Evolutionary conservation across 2,329 filamentous ascomycete species (phyloP).

Genomic region (Emmonsiellopsis sp.): DNA sequence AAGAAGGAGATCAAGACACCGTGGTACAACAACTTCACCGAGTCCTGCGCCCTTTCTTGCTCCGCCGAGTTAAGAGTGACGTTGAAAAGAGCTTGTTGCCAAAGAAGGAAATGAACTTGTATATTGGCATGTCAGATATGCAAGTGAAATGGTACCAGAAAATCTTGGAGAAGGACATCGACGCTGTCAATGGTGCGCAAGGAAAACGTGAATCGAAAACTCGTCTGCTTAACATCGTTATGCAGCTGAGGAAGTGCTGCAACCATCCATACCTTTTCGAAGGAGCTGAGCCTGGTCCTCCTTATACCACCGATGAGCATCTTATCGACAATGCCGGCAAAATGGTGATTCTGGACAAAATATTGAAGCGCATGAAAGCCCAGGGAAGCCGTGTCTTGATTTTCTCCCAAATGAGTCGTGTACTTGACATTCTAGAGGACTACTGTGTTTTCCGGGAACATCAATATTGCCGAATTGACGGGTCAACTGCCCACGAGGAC

Average conservation of each 20-base stretch:
- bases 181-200: slow-evolving; percentile 92
- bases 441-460: slow-evolving; percentile 94
- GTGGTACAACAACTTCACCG: slow-evolving; percentile 94
- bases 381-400: slow-evolving; percentile 95
- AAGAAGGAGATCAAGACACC: slow-evolving; percentile 83
- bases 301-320: slow-evolving; percentile 97
- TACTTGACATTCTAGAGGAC: slow-evolving; percentile 93
- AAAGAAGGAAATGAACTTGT: slow-evolving; percentile 95
- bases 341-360: slow-evolving; percentile 93
- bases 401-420: slow-evolving; percentile 98
- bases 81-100: slow-evolving; percentile 96
- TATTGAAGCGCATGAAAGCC: slow-evolving; percentile 70
- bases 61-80: slow-evolving; percentile 92
- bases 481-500: slow-evolving; percentile 92
- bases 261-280: slow-evolving; percentile 98
- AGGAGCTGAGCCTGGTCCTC: slow-evolving; percentile 90
- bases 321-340: slow-evolving; percentile 88
- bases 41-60: slow-evolving; percentile 83
- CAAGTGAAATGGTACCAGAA: slow-evolving; percentile 99
- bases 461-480: slow-evolving; percentile 95
- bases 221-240: slow-evolving; percentile 92
- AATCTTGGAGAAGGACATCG: slow-evolving; percentile 97
- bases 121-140: slow-evolving; percentile 98
- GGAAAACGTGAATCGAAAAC: slow-evolving; percentile 98
- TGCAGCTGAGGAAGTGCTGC: slow-evolving; percentile 98